phyloP scores from a whole-genome alignment of 805 yeast genomes.

The Scheffersomyces amazonensis region DNA sequence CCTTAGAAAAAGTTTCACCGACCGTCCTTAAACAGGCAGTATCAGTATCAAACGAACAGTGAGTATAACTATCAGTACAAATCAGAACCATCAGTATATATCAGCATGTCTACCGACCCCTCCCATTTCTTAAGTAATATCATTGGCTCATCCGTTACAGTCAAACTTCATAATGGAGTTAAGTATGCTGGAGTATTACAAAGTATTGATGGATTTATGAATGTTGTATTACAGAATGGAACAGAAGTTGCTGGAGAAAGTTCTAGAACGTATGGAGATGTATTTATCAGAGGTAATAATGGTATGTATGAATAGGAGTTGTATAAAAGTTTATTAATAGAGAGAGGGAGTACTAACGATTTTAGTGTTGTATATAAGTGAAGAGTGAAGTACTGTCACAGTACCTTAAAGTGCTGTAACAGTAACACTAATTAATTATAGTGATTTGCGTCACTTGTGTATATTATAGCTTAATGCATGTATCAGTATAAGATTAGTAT shows the following conservation, averaged over 20 bases:
- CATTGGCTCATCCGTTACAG: conserved; percentile 76
- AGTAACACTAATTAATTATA: too few species aligned
- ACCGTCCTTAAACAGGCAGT: too few species aligned
- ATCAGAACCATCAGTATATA: conserved; percentile 17
- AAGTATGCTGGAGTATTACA: conserved; percentile 68
- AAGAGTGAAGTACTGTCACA: conserved; percentile 16
- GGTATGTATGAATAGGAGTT: too few species aligned
- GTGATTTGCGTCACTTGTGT: too few species aligned
- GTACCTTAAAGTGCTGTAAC: too few species aligned
- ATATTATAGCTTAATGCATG: too few species aligned
- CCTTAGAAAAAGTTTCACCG: too few species aligned
- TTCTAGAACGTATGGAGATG: conserved; percentile 62
- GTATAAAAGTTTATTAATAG: too few species aligned
- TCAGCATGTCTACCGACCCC: conserved; percentile 64
- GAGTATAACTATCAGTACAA: too few species aligned
- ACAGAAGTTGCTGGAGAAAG: conserved; percentile 58
- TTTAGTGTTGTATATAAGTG: conserved; percentile 42
- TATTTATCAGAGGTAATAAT: conserved; percentile 83
- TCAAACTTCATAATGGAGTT: conserved; percentile 83
- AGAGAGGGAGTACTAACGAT: too few species aligned
- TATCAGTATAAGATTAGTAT: too few species aligned
- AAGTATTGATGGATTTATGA: conserved; percentile 96
- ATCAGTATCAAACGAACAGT: too few species aligned
- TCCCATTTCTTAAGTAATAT: conserved; percentile 78
- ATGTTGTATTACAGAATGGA: conserved; percentile 79